phyloP scores from a whole-genome alignment of 1,284 basidiomycete species.

The Porodaedalea pini region DNA sequence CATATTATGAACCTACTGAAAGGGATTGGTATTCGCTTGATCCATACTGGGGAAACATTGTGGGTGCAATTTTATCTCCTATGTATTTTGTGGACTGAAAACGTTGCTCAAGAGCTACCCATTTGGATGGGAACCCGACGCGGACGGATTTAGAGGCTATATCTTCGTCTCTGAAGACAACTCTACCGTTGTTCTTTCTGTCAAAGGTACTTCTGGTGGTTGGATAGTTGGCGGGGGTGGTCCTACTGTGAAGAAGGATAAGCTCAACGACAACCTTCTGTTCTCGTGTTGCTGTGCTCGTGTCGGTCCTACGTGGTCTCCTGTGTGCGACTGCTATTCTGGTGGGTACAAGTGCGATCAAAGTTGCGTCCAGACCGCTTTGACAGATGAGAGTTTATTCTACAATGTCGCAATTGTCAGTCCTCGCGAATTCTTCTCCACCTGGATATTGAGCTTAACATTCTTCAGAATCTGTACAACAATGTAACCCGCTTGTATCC shows the following conservation, averaged over 20 bases:
- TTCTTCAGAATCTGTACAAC: slow-evolving; percentile 79
- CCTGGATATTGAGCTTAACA: slow-evolving; percentile 44
- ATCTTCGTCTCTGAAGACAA: slow-evolving; percentile 46
- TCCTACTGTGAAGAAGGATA: slow-evolving; percentile 64
- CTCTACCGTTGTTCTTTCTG: slow-evolving; percentile 51
- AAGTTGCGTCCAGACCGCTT: slow-evolving; percentile 68
- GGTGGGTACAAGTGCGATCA: slow-evolving; percentile 68
- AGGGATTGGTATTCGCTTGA: slow-evolving; percentile 20
- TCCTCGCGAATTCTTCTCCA: slow-evolving; percentile 1
- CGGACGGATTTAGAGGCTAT: slow-evolving; percentile 72
- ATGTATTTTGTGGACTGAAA: slow-evolving; percentile 35
- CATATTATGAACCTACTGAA: slow-evolving; percentile 18
- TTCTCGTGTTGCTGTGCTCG: slow-evolving; percentile 91
- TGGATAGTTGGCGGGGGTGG: slow-evolving; percentile 39
- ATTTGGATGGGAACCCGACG: slow-evolving; percentile 89
- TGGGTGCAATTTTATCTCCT: slow-evolving; percentile 4
- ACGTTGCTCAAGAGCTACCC: slow-evolving; percentile 55
- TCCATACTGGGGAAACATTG: slow-evolving; percentile 17
- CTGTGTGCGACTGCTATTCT: slow-evolving; percentile 81
- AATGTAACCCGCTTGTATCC: slow-evolving; percentile 92
- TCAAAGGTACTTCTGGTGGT: slow-evolving; percentile 63
- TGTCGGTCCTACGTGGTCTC: slow-evolving; percentile 80
- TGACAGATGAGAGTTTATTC: slow-evolving; percentile 78
- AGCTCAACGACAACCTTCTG: slow-evolving; percentile 84
- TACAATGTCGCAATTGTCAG: slow-evolving; percentile 66